These are phyloP conservation scores for Rhizoclosmatium sp. DNA, from an alignment of 192 early-diverging fungal species.

Conservation along the genomic window DNA sequence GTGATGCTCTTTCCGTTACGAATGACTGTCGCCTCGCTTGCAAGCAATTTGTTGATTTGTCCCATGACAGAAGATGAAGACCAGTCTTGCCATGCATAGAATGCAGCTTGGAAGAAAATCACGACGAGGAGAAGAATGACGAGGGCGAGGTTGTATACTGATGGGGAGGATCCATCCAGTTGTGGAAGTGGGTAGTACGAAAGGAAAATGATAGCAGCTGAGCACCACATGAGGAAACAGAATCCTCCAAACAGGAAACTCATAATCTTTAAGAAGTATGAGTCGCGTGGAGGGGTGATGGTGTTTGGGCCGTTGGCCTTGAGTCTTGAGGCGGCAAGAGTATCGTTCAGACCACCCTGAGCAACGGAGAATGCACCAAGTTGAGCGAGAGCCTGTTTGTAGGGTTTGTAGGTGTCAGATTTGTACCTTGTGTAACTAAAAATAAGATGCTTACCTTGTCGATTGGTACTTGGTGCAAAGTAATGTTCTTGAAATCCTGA, in stretches of 20 bases:
- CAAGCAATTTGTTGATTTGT: constrained; percentile 28
- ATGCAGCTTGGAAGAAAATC: constrained; percentile 39
- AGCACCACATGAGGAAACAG: constrained; percentile 48
- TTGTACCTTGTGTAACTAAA: neutral
- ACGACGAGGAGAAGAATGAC: constrained; percentile 41
- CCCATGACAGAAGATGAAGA: constrained; percentile 39
- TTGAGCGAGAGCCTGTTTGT: neutral
- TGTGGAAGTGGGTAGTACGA: constrained; percentile 44
- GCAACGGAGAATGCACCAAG: neutral
- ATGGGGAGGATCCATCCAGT: neutral
- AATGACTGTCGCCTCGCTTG: constrained; percentile 60
- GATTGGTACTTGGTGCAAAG: constrained; percentile 8
- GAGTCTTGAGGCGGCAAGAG: constrained; percentile 15
- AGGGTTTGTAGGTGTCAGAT: neutral
- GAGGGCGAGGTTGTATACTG: constrained; percentile 37
- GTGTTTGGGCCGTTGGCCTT: constrained; percentile 43
- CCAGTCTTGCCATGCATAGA: constrained; percentile 47
- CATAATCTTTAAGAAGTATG: constrained; percentile 35
- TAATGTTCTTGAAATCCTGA: constrained; percentile 19
- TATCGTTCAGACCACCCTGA: constrained; percentile 15
- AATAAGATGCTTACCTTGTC: neutral
- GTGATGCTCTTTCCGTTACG: constrained; percentile 64
- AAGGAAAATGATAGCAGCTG: constrained; percentile 26
- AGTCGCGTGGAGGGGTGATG: constrained; percentile 23
- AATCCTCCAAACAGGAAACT: constrained; percentile 47